Base-by-base conservation (phyloP, 768 basidiomycete genomes). In the Boletus speciosus region DNA sequence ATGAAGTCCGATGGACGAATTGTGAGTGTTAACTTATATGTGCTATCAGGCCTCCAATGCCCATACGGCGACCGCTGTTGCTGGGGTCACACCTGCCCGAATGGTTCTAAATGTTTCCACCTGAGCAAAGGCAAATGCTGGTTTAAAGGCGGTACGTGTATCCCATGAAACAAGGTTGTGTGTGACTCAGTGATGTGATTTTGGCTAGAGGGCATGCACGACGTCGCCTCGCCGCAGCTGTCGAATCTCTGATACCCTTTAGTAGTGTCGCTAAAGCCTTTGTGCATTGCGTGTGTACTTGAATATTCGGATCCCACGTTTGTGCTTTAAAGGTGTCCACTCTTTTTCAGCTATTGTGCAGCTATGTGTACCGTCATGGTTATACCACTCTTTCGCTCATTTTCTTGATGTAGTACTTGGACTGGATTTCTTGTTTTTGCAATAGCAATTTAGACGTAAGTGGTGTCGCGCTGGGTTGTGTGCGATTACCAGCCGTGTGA, bases 61-160 rank as follows among this genome's bases (percentile, higher is more conserved):
- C 88, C 88, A n/a, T 84, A 84, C 58, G 88, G 85, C 39, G 81
- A 82, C 40, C 74, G 74, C 55, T 92, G 89, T 63, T 90, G 88
- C 69, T 91, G 89, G 88, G 90, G 90, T 8, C 90, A 92, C 66
- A 74, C 82, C 23, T 92, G 90, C 62, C 90, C 90, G 14, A 86
- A 85, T 59, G 90, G 90, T n/a, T 77, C 79, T 16, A 82, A 80
- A 62, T 87, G 85, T 62, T 73, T 70, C 43, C 86, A 87, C 68
- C 72, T 86, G 31, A 82, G 80, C 71, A 88, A 86, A 65, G 88
- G 89, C 40, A 90, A 86, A 71, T 92, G 90, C 66, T 90, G 90
- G 88, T 92, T 92, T 71, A 90, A 91, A 79, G 88, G 85, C 60
- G 71, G 79, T 80, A 52, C 63, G 80, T 71, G 9, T 31, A 12